Evolutionary conservation across 352 stramenopile genomes (phyloP).

Genomic region (Pelagophyceae sp.): DNA sequence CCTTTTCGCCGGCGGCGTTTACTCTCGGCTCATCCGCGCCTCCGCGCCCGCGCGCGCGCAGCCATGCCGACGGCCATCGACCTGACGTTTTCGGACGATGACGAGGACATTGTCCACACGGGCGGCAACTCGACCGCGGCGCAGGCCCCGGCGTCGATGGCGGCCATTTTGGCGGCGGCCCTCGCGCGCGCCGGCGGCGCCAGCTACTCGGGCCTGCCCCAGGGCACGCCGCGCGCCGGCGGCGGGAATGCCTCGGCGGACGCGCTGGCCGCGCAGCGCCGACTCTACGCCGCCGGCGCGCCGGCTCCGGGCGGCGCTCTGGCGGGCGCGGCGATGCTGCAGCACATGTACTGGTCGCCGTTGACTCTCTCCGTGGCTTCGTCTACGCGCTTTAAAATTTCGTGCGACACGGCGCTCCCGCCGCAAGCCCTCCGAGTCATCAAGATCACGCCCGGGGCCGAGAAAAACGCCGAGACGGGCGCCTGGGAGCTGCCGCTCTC

Average conservation of each 20-base stretch:
- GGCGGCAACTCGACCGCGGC: background rate
- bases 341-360: constrained; percentile 4
- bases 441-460: background rate
- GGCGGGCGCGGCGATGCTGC: too few species aligned
- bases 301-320: background rate
- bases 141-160: background rate
- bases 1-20: too few species aligned
- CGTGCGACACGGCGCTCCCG: background rate
- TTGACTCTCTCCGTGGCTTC: background rate
- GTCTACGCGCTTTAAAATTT: background rate
- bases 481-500: background rate
- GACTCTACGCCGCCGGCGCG: background rate
- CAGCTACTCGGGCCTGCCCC: background rate
- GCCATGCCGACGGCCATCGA: background rate
- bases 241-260: background rate
- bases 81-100: background rate
- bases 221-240: background rate
- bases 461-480: background rate
- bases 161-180: background rate
- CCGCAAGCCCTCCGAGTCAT: background rate
- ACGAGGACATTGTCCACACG: background rate
- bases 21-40: background rate
- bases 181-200: background rate
- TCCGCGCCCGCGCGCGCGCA: background rate
- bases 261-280: background rate